phyloP scores from a whole-genome alignment of 2,329 filamentous ascomycete genomes.

The Pyrenophora graminea region DNA sequence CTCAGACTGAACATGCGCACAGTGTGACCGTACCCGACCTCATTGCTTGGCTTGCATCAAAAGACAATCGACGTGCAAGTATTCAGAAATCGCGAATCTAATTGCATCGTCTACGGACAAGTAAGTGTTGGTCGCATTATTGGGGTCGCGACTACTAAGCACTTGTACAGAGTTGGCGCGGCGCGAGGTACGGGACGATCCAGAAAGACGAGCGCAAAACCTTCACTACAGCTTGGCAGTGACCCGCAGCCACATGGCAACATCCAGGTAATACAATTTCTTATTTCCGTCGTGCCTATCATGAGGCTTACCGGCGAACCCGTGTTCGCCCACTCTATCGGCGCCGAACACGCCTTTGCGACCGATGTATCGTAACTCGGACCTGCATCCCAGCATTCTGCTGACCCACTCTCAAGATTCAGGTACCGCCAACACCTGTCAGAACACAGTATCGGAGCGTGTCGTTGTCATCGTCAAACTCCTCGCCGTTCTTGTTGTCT shows the following conservation, averaged over 20 bases:
- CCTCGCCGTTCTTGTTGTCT: constrained; percentile 64
- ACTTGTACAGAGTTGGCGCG: constrained; percentile 29
- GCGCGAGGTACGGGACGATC: constrained; percentile 31
- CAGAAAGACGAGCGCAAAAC: constrained; percentile 37
- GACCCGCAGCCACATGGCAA: constrained; percentile 28
- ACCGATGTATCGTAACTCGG: background rate
- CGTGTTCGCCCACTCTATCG: constrained; percentile 15
- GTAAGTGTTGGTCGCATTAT: constrained; percentile 38
- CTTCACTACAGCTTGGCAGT: constrained; percentile 26
- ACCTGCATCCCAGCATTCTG: constrained; percentile 1
- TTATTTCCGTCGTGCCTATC: constrained; percentile 22
- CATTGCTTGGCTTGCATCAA: constrained; percentile 65
- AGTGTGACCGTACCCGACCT: constrained; percentile 77
- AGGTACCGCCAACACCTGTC: constrained; percentile 36
- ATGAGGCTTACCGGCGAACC: constrained; percentile 13
- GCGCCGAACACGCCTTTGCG: background rate
- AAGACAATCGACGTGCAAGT: constrained; percentile 74
- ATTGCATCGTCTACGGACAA: constrained; percentile 64
- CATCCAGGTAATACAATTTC: constrained; percentile 34
- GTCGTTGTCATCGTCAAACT: constrained; percentile 46
- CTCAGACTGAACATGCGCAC: constrained; percentile 15
- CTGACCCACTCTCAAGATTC: constrained; percentile 26
- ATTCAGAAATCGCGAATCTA: constrained; percentile 75
- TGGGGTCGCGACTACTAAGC: constrained; percentile 24
- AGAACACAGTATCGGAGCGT: constrained; percentile 38